Evolutionary conservation across 2,329 filamentous ascomycete species (phyloP).

Genomic region (Sclerotinia borealis): DNA sequence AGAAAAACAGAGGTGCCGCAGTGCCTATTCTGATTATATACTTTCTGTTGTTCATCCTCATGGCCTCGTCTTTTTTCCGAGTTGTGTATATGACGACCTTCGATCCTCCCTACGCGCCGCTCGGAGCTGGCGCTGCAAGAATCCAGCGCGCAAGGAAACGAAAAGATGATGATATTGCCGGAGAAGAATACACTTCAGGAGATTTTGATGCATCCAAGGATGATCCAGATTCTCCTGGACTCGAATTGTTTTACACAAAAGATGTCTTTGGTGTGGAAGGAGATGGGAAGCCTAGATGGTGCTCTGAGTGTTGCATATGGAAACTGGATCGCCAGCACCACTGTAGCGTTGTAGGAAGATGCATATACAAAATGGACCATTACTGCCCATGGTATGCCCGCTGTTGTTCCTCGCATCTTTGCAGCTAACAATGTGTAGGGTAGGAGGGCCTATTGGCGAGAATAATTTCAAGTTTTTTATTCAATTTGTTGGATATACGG

Average conservation of each 20-base stretch:
- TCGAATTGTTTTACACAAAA: slow-evolving; percentile 73
- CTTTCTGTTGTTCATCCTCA: slow-evolving; percentile 62
- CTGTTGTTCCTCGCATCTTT: not conserved
- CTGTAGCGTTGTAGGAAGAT: slow-evolving; percentile 54
- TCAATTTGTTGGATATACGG: slow-evolving; percentile 74
- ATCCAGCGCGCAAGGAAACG: slow-evolving; percentile 23
- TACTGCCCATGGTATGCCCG: slow-evolving; percentile 71
- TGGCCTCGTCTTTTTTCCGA: slow-evolving; percentile 63
- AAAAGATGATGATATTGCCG: slow-evolving; percentile 23
- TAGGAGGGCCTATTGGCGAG: slow-evolving; percentile 87
- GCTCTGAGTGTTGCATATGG: slow-evolving; percentile 75
- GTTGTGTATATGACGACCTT: slow-evolving; percentile 60
- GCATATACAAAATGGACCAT: slow-evolving; percentile 68
- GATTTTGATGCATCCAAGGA: slow-evolving; percentile 15
- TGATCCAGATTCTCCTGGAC: slow-evolving; percentile 55
- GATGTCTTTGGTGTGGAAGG: slow-evolving; percentile 78
- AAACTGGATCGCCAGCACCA: slow-evolving; percentile 87
- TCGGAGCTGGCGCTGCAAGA: slow-evolving; percentile 40
- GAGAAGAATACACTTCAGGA: slow-evolving; percentile 23
- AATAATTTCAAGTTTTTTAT: slow-evolving; percentile 88
- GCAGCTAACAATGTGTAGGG: slow-evolving; percentile 42
- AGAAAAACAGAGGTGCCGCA: slow-evolving; percentile 46
- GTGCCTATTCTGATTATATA: slow-evolving; percentile 67
- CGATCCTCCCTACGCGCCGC: slow-evolving; percentile 69
- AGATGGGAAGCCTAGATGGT: slow-evolving; percentile 83